Base-by-base conservation (phyloP, 1,139 yeast species). In the Pneumocystis carinii region DNA sequence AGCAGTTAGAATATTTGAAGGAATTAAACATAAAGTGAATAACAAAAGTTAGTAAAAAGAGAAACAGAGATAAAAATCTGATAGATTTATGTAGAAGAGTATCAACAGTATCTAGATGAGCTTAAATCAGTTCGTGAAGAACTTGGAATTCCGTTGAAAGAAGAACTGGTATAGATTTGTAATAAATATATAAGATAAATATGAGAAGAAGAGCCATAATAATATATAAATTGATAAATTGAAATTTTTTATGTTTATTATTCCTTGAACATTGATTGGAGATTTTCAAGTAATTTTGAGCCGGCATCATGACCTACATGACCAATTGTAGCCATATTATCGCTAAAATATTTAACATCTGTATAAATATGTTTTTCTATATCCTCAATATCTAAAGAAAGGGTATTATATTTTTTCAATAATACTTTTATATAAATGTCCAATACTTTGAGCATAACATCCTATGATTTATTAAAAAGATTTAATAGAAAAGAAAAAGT, bases 1-100 rank as follows among this genome's bases (percentile, higher is more conserved):
- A 67, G 98, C 98, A 66, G 94, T 90, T 71, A 87, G 98, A 79
- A 96, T 95, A 67, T 92, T 92, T 72, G 98, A 92, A 80, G 85
- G 83, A 63, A 59, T 61, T 53, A 65, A 62, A 56, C 62, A 62
- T 24, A 53, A 62, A 53, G 62, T 48, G 14, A 59, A 61, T 29
- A 62, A 60, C 36, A 64, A 37, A 55, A 61, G 62, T 12, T 61
- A 69, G 87, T 48, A 89, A 69, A 83, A 92, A 88, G n/a, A n/a
- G n/a, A 87, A 77, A 88, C 84, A 83, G 92, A 92, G 82, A 97
- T 92, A 69, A 97, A 90, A 77, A 88, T 86, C 79, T 85, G 83
- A 75, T 86, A 85, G 71, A 97, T 90, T 79, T 48, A 3, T 48
- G 12, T 48, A 48, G 55, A 48, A 24, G 32, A 48, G 10, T 92